A percentile compares a stretch with the other conserved stretches of the same genome.
Conservation (phyloP, 2,329 filamentous ascomycete genomes). For the Colletotrichum musicola region DNA sequence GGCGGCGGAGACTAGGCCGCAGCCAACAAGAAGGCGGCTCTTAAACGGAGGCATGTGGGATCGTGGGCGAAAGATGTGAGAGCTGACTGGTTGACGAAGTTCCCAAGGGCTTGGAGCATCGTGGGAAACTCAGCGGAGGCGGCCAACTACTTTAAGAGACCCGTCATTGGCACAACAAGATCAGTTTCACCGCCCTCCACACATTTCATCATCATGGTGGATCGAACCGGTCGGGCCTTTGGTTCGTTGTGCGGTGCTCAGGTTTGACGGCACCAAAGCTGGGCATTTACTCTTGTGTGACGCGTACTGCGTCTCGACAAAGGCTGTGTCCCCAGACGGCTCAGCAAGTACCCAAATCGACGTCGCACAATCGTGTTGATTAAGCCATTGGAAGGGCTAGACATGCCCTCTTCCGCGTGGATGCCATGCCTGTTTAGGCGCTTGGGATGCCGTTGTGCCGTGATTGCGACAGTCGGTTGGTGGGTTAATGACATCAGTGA, state of each 20-base stretch:
- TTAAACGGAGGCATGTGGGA: slow-evolving; percentile 31
- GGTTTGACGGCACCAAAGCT: slow-evolving; percentile 26
- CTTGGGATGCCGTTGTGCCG: slow-evolving; percentile 33
- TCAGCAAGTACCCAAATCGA: not conserved
- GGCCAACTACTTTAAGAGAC: slow-evolving; percentile 26
- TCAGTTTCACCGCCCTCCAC: slow-evolving; percentile 15
- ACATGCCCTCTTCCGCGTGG: slow-evolving; percentile 7
- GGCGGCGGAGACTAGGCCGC: slow-evolving; percentile 24
- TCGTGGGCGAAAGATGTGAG: not conserved
- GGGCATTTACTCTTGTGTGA: slow-evolving; percentile 32
- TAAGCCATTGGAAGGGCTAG: slow-evolving; percentile 16
- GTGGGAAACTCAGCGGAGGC: slow-evolving; percentile 19
- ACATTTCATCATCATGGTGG: slow-evolving; percentile 37
- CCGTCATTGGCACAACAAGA: not conserved
- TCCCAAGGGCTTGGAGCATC: slow-evolving; percentile 16
- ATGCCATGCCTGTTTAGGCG: slow-evolving; percentile 29
- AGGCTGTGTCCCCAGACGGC: not conserved
- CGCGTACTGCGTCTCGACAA: slow-evolving; percentile 23
- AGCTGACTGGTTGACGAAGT: not conserved
- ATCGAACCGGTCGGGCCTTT: slow-evolving; percentile 22
- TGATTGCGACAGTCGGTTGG: slow-evolving; percentile 34
- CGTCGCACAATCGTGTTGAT: slow-evolving; percentile 9
- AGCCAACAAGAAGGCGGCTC: slow-evolving; percentile 30
- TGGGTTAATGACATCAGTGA: slow-evolving; percentile 39
- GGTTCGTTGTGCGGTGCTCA: slow-evolving; percentile 9